Evolutionary conservation across 2,329 filamentous ascomycete species (phyloP), one percentile per base, ranked within the genome.

Genomic region (Endoconidiophora polonica): DNA sequence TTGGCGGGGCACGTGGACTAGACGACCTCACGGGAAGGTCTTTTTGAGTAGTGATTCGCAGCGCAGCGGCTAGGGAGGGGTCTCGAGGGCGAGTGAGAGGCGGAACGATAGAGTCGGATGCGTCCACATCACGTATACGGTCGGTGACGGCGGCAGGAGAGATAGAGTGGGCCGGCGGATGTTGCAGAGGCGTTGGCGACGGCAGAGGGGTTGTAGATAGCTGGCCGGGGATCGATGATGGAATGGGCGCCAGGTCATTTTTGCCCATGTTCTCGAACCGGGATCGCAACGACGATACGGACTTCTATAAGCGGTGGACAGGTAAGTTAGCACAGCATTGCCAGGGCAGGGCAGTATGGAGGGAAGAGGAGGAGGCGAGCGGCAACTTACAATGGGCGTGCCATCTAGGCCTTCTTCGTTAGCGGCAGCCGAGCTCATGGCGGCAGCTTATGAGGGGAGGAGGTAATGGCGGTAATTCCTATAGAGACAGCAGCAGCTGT

Each of bases 251-350:
- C 59, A 56, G 44, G 59, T 55, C 67, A 49, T 63, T 55, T 60
- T 70, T 75, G 56, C 73, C 70, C 68, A 90, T 78, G 60, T 81
- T 86, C 68, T 91, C 85, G 62, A 90, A 91, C 58, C 83, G 80
- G 55, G 83, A 85, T 54, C 81, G 75, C 54, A 91, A 70, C 47
- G 84, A 88, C 47, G 85, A 91, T 46, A 91, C 84, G 23, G 86
- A 83, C 68, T 80, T 85, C 82, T 86, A 55, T 4, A 41, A 24
- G 37, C 40, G 39, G 20, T 38, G 3, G 20, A 9, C 22, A 42
- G 6, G 33, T 24, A 39, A 38, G 36, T 48, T 63, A 78, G 64
- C 64, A 84, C 80, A 58, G 87, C 2, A 22, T 36, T 37, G 39
- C 12, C 22, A 39, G 36, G 33, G 39, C 24, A 42, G 6, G n/a